phyloP scores from a whole-genome alignment of 2,329 filamentous ascomycete genomes.

The Penicillium verrucosum region DNA sequence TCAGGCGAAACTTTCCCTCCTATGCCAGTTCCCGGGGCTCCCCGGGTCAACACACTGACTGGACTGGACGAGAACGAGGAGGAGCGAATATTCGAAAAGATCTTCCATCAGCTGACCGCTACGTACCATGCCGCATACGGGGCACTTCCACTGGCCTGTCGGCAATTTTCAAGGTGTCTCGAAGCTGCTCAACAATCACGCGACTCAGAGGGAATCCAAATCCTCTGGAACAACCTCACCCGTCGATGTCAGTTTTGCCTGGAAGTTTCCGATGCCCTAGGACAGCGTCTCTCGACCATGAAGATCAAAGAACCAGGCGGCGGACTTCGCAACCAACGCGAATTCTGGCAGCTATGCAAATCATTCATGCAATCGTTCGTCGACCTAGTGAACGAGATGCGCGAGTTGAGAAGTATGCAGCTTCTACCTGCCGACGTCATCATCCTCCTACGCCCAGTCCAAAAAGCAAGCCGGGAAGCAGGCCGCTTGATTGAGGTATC shows the following conservation, averaged over 20 bases:
- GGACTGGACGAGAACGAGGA: constrained; percentile 70
- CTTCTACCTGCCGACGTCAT: constrained; percentile 64
- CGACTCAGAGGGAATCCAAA: constrained; percentile 57
- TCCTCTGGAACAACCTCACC: constrained; percentile 68
- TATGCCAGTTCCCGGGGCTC: constrained; percentile 44
- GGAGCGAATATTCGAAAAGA: constrained; percentile 75
- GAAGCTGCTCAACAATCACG: constrained; percentile 61
- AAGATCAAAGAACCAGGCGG: constrained; percentile 80
- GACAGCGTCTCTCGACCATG: constrained; percentile 70
- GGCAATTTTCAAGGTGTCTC: constrained; percentile 63
- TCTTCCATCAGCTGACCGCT: constrained; percentile 71
- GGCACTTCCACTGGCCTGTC: constrained; percentile 66
- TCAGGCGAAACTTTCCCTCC: constrained; percentile 75
- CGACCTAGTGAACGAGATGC: constrained; percentile 47
- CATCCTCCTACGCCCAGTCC: constrained; percentile 71
- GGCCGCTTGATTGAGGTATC: constrained; percentile 67
- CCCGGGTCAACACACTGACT: constrained; percentile 52
- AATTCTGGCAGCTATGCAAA: constrained; percentile 70
- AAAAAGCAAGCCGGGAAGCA: constrained; percentile 78
- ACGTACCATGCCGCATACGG: constrained; percentile 71
- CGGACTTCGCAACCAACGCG: constrained; percentile 56
- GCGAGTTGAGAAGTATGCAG: constrained; percentile 46
- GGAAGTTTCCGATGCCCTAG: constrained; percentile 69
- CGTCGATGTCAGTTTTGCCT: constrained; percentile 68
- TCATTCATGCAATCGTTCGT: constrained; percentile 49